Evolutionary conservation across 192 early-diverging fungal genomes (phyloP).

Genomic region (Coemansia sp.): DNA sequence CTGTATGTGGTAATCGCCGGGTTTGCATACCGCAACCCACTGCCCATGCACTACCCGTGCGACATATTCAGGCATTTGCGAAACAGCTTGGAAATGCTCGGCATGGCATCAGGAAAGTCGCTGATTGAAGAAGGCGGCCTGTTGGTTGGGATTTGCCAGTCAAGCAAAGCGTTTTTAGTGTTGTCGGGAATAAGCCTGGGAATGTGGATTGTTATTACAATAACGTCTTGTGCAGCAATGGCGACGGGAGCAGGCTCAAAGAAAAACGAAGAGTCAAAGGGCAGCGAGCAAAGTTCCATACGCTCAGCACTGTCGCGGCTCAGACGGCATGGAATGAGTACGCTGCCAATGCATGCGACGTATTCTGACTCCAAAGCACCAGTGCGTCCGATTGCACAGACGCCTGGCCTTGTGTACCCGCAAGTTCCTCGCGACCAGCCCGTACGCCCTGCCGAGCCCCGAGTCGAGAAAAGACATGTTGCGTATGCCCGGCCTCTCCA

Average conservation of each 20-base stretch:
- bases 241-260: constrained; percentile 22
- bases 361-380: constrained; percentile 1
- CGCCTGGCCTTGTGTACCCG: neutral
- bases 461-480: neutral
- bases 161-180: constrained; percentile 47
- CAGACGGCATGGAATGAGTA: neutral
- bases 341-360: constrained; percentile 10
- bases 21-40: constrained; percentile 43
- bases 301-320: constrained; percentile 14
- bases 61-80: constrained; percentile 37
- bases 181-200: constrained; percentile 36
- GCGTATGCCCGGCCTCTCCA: neutral
- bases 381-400: neutral
- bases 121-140: constrained; percentile 41
- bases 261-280: constrained; percentile 10
- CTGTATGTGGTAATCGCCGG: constrained; percentile 44
- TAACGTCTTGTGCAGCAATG: constrained; percentile 33
- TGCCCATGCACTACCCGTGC: constrained; percentile 48
- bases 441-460: neutral
- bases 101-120: constrained; percentile 33
- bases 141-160: constrained; percentile 44
- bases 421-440: neutral
- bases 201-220: constrained; percentile 37
- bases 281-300: constrained; percentile 17
- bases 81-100: constrained; percentile 29